Percentiles rank a stretch among this genome's conserved stretches.
Evolutionary conservation across 768 basidiomycete genomes (phyloP).

Genomic region (Wakefieldia striispora): DNA sequence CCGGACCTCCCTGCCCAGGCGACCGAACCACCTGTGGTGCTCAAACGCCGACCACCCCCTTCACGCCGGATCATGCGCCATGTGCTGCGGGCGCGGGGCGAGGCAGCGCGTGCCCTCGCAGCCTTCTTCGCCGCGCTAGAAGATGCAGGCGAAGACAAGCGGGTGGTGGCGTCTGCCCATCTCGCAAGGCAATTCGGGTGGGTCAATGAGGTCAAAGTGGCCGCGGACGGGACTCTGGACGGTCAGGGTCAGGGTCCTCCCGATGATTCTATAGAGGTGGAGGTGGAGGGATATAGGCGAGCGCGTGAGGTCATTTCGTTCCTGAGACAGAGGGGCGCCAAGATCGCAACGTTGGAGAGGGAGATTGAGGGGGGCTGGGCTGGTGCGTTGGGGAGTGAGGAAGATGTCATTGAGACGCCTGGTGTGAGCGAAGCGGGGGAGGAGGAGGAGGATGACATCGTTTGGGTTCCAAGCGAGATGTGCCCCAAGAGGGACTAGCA

Average conservation of each 20-base stretch:
- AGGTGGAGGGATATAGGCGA: slow-evolving; percentile 53
- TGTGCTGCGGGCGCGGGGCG: slow-evolving; percentile 80
- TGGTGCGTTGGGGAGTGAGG: slow-evolving; percentile 55
- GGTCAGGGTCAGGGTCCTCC: slow-evolving; percentile 26
- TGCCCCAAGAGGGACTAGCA: slow-evolving; percentile 5
- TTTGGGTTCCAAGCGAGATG: slow-evolving; percentile 29
- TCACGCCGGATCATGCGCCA: slow-evolving; percentile 86
- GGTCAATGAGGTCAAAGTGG: slow-evolving; percentile 30
- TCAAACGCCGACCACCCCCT: slow-evolving; percentile 51
- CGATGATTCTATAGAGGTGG: slow-evolving; percentile 6
- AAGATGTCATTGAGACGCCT: slow-evolving; percentile 22
- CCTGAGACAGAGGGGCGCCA: slow-evolving; percentile 69
- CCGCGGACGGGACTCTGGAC: slow-evolving; percentile 3
- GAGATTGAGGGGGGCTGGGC: slow-evolving; percentile 70
- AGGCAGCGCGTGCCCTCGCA: slow-evolving; percentile 76
- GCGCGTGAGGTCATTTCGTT: slow-evolving; percentile 73
- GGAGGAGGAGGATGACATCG: slow-evolving; percentile 31
- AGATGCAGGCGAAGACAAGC: slow-evolving; percentile 43
- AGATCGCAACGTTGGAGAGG: slow-evolving; percentile 49
- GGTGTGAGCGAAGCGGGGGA: slow-evolving; percentile 21
- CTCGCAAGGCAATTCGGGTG: slow-evolving; percentile 44
- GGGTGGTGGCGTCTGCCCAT: slow-evolving; percentile 48
- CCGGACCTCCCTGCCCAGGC: slow-evolving; percentile 21
- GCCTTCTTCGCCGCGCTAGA: slow-evolving; percentile 68
- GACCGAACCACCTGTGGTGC: slow-evolving; percentile 37